Percentiles rank a stretch among this genome's conserved stretches.
Evolutionary conservation across 176 grass and related monocot genomes (phyloP).

Genomic region (Pontederia crassipes): DNA sequence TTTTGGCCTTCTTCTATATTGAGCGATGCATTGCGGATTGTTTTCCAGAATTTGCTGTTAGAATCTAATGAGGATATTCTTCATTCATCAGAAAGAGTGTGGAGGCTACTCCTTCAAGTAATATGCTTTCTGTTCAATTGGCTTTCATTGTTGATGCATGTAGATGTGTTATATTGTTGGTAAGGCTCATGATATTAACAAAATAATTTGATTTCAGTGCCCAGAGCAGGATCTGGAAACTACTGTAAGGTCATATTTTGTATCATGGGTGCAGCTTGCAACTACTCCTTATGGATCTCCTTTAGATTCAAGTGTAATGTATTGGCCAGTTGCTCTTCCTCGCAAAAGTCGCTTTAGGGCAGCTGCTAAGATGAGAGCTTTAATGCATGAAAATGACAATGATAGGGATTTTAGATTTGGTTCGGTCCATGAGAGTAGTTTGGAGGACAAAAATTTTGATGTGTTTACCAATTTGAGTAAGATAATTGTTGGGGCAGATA

Average conservation of each 20-base stretch:
- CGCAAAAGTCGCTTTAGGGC: slow-evolving; percentile 82
- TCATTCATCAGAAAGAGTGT: slow-evolving; percentile 84
- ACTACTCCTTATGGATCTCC: slow-evolving; percentile 78
- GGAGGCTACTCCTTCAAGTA: slow-evolving; percentile 96
- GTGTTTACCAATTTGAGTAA: slow-evolving; percentile 37
- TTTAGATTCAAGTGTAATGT: slow-evolving; percentile 80
- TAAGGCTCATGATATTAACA: slow-evolving; percentile 9
- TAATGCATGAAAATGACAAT: slow-evolving; percentile 45
- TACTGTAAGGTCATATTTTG: slow-evolving; percentile 58
- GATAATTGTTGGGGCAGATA: slow-evolving; percentile 77
- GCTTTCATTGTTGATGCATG: background rate
- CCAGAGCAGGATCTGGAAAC: slow-evolving; percentile 74
- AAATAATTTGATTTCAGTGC: slow-evolving; percentile 45
- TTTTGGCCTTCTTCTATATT: slow-evolving; percentile 85
- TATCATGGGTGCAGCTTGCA: slow-evolving; percentile 76
- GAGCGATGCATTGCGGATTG: slow-evolving; percentile 80
- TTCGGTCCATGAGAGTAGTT: slow-evolving; percentile 47
- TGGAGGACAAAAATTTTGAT: slow-evolving; percentile 45
- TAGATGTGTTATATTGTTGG: background rate
- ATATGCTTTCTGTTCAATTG: background rate
- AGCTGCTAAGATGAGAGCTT: slow-evolving; percentile 86
- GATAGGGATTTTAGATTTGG: slow-evolving; percentile 40
- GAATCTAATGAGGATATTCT: slow-evolving; percentile 96
- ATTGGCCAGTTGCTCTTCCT: slow-evolving; percentile 89
- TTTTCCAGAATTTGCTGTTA: slow-evolving; percentile 95